Conservation (phyloP, 1,139 yeast genomes). For the Diutina mesorugosa region DNA sequence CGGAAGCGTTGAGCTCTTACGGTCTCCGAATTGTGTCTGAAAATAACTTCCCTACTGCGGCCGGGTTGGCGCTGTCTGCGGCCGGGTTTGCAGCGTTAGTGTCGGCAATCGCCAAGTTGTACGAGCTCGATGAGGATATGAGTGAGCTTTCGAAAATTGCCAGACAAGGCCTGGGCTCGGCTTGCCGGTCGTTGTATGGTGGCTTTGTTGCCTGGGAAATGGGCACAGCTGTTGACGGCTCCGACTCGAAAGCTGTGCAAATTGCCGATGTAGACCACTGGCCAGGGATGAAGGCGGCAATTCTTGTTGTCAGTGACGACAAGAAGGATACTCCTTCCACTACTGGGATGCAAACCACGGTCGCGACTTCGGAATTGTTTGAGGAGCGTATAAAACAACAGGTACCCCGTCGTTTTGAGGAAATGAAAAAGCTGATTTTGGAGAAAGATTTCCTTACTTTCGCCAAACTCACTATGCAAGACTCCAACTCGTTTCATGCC, state of each 20-base stretch:
- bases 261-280: constrained; percentile 77
- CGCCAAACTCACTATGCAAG: constrained; percentile 88
- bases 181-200: constrained; percentile 92
- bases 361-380: constrained; percentile 76
- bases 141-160: constrained; percentile 89
- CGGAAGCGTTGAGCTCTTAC: constrained; percentile 53
- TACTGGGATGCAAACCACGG: constrained; percentile 93
- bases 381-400: constrained; percentile 62
- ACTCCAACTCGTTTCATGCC: constrained; percentile 95
- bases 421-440: constrained; percentile 68
- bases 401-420: constrained; percentile 73
- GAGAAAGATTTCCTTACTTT: constrained; percentile 63
- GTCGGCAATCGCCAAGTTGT: constrained; percentile 71
- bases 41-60: constrained; percentile 98
- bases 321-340: constrained; percentile 94
- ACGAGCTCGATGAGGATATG: constrained; percentile 64
- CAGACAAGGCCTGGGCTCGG: constrained; percentile 96
- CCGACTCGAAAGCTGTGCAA: constrained; percentile 87
- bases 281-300: constrained; percentile 88
- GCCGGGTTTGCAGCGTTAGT: constrained; percentile 98
- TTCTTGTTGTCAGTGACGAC: constrained; percentile 82
- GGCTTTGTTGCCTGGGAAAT: constrained; percentile 99
- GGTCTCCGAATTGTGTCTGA: constrained; percentile 77
- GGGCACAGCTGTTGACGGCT: constrained; percentile 65
- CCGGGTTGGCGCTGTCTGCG: constrained; percentile 95